phyloP scores from a whole-genome alignment of 345 rosid species.

The Rhodomyrtus tomentosa region DNA sequence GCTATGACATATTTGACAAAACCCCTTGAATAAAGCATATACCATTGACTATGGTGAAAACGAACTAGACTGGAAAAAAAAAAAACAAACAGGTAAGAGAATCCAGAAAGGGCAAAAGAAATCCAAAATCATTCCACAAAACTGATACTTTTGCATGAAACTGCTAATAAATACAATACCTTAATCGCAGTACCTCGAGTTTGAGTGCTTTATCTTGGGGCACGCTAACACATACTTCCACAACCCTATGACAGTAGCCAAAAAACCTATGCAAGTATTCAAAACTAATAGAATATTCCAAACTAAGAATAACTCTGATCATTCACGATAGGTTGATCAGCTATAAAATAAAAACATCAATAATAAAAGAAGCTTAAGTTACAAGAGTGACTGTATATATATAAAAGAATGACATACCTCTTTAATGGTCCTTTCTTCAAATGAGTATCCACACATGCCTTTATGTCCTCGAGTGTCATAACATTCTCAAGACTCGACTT shows the following conservation, averaged over 20 bases:
- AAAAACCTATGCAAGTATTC: not conserved
- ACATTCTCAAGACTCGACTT: slow-evolving; percentile 5
- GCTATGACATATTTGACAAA: not conserved
- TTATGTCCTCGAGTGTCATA: too few species aligned
- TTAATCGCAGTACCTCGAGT: too few species aligned
- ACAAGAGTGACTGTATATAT: not conserved
- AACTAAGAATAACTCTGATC: not conserved
- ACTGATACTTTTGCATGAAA: not conserved
- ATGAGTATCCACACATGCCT: slow-evolving; percentile 4
- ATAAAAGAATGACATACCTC: slow-evolving; percentile 12
- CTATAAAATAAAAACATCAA: not conserved
- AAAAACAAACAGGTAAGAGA: not conserved
- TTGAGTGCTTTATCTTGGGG: too few species aligned
- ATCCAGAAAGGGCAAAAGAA: not conserved
- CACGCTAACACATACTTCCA: not conserved
- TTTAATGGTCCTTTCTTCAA: slow-evolving; percentile 9
- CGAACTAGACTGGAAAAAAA: not conserved
- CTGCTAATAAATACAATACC: not conserved
- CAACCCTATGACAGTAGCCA: not conserved
- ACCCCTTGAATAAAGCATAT: not conserved
- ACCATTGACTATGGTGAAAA: not conserved
- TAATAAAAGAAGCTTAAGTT: not conserved
- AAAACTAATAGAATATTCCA: not conserved
- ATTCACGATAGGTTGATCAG: not conserved
- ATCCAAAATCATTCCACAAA: not conserved